These are phyloP conservation scores for Chrysoporthe cubensis DNA, from an alignment of 2,329 filamentous ascomycete genomes.

Conservation along the genomic window DNA sequence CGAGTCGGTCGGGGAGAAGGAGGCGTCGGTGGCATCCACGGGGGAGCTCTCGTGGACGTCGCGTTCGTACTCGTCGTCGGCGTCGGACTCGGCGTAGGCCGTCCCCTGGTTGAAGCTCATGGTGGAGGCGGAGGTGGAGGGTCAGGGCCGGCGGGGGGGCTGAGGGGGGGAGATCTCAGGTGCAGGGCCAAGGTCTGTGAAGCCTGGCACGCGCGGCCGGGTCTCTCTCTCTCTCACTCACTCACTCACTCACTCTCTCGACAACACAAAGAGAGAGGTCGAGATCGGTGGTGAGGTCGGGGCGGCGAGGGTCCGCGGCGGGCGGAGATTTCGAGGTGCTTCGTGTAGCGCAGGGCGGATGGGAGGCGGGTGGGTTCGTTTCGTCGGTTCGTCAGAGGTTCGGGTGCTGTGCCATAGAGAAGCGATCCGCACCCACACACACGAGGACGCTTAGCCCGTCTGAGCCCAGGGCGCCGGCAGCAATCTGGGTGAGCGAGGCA, in stretches of 20 bases:
- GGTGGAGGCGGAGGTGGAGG: constrained; percentile 25
- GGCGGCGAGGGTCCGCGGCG: constrained; percentile 17
- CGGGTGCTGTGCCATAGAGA: constrained; percentile 23
- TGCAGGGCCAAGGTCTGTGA: neutral
- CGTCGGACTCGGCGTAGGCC: constrained; percentile 78
- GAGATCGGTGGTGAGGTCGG: constrained; percentile 5
- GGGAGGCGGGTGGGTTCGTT: constrained; percentile 19
- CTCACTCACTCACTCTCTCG: too few species aligned
- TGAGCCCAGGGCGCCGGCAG: constrained; percentile 2
- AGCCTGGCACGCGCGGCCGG: neutral
- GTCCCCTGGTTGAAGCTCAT: constrained; percentile 69
- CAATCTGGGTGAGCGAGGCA: constrained; percentile 16
- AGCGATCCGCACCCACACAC: constrained; percentile 12
- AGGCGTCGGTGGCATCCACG: constrained; percentile 66
- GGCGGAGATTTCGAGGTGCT: constrained; percentile 9
- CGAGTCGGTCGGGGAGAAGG: constrained; percentile 72
- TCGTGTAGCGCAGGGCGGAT: constrained; percentile 15
- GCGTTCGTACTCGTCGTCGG: constrained; percentile 82
- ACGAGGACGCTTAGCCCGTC: constrained; percentile 24
- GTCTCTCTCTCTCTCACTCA: neutral
- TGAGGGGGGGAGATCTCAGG: neutral
- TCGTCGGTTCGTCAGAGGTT: neutral
- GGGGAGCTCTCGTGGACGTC: constrained; percentile 71
- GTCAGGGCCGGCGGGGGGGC: neutral
- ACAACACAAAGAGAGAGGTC: neutral